Evolutionary conservation across 179 eudicot species (phyloP).

Genomic region (Silene noctiflora): DNA sequence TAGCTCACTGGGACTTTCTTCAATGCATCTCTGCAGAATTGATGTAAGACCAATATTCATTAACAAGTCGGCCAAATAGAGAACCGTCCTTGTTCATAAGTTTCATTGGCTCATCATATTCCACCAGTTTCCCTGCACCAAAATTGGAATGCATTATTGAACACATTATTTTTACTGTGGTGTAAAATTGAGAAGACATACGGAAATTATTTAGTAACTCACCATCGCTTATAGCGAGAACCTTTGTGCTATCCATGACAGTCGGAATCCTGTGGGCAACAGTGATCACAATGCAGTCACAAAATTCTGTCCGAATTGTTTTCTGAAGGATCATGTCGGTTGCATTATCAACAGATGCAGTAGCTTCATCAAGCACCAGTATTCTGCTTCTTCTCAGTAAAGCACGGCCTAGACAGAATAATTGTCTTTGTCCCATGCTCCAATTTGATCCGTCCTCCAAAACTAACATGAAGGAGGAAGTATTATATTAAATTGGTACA

Average conservation of each 20-base stretch:
- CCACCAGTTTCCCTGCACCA: conserved; percentile 17
- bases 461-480: conserved; percentile 30
- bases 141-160: background rate
- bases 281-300: conserved; percentile 19
- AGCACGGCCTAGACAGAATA: conserved; percentile 73
- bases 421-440: conserved; percentile 82
- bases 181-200: background rate
- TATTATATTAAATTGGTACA: too few relatives aligned
- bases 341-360: conserved; percentile 70
- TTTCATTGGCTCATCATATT: conserved; percentile 22
- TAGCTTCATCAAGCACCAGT: conserved; percentile 72
- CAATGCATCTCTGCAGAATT: conserved; percentile 43
- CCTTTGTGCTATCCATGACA: conserved; percentile 23
- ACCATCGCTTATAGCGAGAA: conserved; percentile 18
- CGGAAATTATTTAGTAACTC: background rate
- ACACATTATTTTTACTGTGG: background rate
- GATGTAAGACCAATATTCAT: conserved; percentile 34
- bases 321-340: conserved; percentile 63
- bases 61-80: conserved; percentile 55
- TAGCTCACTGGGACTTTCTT: conserved; percentile 15
- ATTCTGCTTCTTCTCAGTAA: conserved; percentile 56
- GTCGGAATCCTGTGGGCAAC: conserved; percentile 21
- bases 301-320: conserved; percentile 36
- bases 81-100: conserved; percentile 46
- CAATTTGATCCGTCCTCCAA: conserved; percentile 70